Percentiles rank a stretch among this genome's conserved stretches.
Evolutionary conservation across 2,329 filamentous ascomycete genomes (phyloP).

Genomic region (Hypoxylon sp.): DNA sequence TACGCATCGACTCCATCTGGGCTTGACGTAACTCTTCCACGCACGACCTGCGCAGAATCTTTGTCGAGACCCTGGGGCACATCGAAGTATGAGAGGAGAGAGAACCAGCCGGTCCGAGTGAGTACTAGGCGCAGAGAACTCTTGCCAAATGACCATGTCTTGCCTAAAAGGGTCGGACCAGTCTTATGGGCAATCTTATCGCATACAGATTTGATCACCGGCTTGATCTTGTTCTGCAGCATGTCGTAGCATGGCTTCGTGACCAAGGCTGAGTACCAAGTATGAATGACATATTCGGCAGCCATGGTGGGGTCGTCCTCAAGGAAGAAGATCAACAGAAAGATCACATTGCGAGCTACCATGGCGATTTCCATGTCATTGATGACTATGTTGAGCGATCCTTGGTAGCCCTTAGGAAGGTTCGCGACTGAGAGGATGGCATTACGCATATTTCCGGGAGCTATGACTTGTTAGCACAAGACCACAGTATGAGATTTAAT

Average conservation of each 20-base stretch:
- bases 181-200: slow-evolving; percentile 30
- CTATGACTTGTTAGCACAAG: slow-evolving; percentile 8
- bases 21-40: slow-evolving; percentile 11
- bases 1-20: slow-evolving; percentile 26
- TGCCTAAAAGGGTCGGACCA: slow-evolving; percentile 11
- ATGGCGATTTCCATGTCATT: slow-evolving; percentile 29
- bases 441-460: slow-evolving; percentile 39
- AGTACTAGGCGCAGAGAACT: slow-evolving; percentile 32
- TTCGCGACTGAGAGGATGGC: slow-evolving; percentile 23
- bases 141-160: slow-evolving; percentile 39
- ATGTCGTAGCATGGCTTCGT: slow-evolving; percentile 19
- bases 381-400: slow-evolving; percentile 23
- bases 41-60: slow-evolving; percentile 18
- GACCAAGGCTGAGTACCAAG: slow-evolving; percentile 38
- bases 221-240: slow-evolving; percentile 19
- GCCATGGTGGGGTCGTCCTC: slow-evolving; percentile 21
- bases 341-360: slow-evolving; percentile 36
- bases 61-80: slow-evolving; percentile 20
- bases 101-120: slow-evolving; percentile 29
- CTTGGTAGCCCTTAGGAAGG: slow-evolving; percentile 22
- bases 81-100: slow-evolving; percentile 32
- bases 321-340: slow-evolving; percentile 32
- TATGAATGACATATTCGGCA: slow-evolving; percentile 32
- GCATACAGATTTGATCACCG: slow-evolving; percentile 37
- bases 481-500: not conserved